phyloP scores from a whole-genome alignment of 441 rosid genomes.

The Populus tomentosa region DNA sequence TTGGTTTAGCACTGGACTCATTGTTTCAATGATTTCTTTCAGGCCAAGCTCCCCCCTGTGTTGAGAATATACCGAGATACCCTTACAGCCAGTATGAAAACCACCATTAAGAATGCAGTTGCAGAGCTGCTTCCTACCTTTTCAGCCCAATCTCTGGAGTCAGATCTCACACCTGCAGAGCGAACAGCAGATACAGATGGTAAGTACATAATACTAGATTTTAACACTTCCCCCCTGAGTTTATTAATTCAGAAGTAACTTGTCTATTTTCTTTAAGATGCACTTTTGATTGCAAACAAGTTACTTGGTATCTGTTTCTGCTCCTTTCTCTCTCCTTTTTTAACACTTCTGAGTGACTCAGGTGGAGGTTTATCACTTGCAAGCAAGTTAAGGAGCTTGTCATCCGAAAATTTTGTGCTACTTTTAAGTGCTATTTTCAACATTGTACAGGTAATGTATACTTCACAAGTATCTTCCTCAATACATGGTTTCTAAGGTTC shows the following conservation, averaged over 20 bases:
- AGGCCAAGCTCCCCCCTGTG: constrained; percentile 94
- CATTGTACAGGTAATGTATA: constrained; percentile 93
- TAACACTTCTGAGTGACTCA: constrained; percentile 33
- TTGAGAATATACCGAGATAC: constrained; percentile 90
- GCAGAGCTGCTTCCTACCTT: constrained; percentile 96
- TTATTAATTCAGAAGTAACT: not conserved
- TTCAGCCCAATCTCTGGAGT: constrained; percentile 58
- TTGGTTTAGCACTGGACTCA: not conserved
- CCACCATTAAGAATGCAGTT: constrained; percentile 89
- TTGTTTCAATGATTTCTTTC: constrained; percentile 16
- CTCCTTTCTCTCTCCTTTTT: constrained; percentile 19
- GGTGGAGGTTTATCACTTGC: constrained; percentile 96
- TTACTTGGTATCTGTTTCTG: not conserved
- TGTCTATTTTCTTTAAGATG: not conserved
- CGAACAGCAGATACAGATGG: constrained; percentile 78
- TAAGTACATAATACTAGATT: constrained; percentile 24
- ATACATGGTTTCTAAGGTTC: not conserved
- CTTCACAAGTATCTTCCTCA: constrained; percentile 25
- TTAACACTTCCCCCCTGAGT: not conserved
- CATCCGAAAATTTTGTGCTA: constrained; percentile 89
- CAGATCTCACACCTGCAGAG: constrained; percentile 69
- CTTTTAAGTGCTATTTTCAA: constrained; percentile 82
- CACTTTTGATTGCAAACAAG: not conserved
- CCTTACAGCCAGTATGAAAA: constrained; percentile 93
- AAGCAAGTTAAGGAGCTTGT: constrained; percentile 88